Evolutionary conservation across 2,329 filamentous ascomycete genomes (phyloP), one percentile per base, ranked within the genome.

Genomic region (Verticillium tricorpus): DNA sequence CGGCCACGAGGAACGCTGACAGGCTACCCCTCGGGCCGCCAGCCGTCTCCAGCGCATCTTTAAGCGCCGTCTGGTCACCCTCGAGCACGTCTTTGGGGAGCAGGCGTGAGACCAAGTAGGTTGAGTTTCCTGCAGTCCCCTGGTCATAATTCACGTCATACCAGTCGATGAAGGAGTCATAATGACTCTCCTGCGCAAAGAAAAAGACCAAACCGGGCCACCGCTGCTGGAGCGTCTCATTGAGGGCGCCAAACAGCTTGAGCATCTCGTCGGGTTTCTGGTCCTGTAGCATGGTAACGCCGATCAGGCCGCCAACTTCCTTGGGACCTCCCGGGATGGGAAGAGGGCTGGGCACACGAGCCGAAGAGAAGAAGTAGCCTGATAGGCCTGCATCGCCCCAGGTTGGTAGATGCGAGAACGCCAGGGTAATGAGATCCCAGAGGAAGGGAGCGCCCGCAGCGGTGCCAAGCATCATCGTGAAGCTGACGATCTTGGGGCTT

Each of bases 231-330:
- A 80, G 68, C 22, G 77, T 76, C 0, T 72, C 67, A 17, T 80
- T 67, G 3, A 79, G 64, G 0, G 76, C 74, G 0, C 69, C 69
- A 56, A 79, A 70, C 1, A 78, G 63, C 0, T 61, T 62, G 0
- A 66, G 64, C 54, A 72, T 68, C 2, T 63, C 70, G 0, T 64
- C 68, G 1, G 62, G 65, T 2, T 74, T 69, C 37, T 58, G 57
- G 11, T 17, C 22, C 11, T 50, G 37, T 8, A 50, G 25, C 72
- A 98, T 91, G 55, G 93, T 91, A 56, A 94, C 90, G 54, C 95
- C 95, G 65, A 98, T 98, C 50, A 98, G 82, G n/a, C 91, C 91
- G 25, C 37, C 45, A 19, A 39, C 25, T n/a, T 32, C 37, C 37
- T 45, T 11, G 4, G 45, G 45, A 3, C 45, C 45, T 22, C 71